Evolutionary conservation across 495 filamentous ascomycete species (phyloP).

Genomic region (Penicillium canariense): DNA sequence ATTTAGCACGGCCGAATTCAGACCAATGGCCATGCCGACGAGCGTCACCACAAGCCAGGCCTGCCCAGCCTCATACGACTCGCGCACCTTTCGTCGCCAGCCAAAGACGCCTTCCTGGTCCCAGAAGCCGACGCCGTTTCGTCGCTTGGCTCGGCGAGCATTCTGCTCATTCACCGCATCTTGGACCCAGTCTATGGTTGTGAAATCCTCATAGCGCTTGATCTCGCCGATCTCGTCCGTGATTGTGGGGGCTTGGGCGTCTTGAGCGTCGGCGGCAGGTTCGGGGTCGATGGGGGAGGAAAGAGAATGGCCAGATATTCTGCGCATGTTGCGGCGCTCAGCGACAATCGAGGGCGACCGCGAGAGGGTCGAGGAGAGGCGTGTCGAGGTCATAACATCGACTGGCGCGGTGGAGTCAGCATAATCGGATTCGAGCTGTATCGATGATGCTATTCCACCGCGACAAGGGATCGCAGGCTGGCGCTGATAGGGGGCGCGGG

Average conservation of each 20-base stretch:
- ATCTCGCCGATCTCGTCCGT: constrained; percentile 97
- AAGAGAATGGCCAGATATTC: constrained; percentile 69
- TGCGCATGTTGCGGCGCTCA: constrained; percentile 58
- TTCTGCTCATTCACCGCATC: constrained; percentile 91
- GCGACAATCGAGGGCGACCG: constrained; percentile 55
- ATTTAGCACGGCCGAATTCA: constrained; percentile 92
- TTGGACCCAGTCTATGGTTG: constrained; percentile 99
- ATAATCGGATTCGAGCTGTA: constrained; percentile 29
- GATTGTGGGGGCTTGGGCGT: constrained; percentile 57
- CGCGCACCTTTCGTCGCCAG: constrained; percentile 78
- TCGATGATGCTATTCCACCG: constrained; percentile 20
- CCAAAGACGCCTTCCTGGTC: constrained; percentile 67
- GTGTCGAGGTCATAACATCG: constrained; percentile 63
- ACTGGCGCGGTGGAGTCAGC: constrained; percentile 29
- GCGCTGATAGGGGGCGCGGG: not conserved
- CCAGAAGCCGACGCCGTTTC: constrained; percentile 72
- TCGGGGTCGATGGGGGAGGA: constrained; percentile 58
- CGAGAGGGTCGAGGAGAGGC: constrained; percentile 56
- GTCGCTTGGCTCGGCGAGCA: constrained; percentile 70
- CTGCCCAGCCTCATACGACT: constrained; percentile 94
- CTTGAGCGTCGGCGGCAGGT: constrained; percentile 37
- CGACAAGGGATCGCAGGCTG: constrained; percentile 13
- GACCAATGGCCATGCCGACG: constrained; percentile 85
- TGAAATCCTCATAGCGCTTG: constrained; percentile 96
- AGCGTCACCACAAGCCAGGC: constrained; percentile 97